Evolutionary conservation across 371 early-diverging fungal species (phyloP).

Genomic region (Massospora cicadina): DNA sequence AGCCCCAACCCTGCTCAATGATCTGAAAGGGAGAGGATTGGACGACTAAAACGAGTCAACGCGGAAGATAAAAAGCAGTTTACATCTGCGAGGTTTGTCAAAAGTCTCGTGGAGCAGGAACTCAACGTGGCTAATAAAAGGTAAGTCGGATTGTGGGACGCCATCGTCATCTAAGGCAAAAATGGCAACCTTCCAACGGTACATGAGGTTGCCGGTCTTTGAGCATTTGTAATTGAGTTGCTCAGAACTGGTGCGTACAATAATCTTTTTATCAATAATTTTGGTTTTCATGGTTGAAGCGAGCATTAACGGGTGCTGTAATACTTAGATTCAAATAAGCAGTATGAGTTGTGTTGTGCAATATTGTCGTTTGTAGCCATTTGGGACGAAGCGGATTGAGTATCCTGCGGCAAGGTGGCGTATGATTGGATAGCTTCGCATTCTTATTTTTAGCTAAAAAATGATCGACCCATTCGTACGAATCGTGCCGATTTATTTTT

Average conservation of each 20-base stretch:
- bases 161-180: neutral
- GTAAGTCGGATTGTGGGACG: neutral
- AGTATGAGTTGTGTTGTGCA: too few species aligned
- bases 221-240: neutral
- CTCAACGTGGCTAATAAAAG: neutral
- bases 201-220: neutral
- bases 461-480: too few species aligned
- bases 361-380: too few species aligned
- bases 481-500: too few species aligned
- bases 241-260: neutral
- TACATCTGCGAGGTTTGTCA: neutral
- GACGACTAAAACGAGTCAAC: slow-evolving; percentile 24
- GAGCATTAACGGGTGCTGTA: too few species aligned
- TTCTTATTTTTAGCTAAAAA: too few species aligned
- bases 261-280: neutral
- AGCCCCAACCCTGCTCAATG: slow-evolving; percentile 49
- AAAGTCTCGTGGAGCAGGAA: neutral
- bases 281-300: too few species aligned
- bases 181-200: neutral
- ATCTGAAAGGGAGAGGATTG: slow-evolving; percentile 31
- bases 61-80: neutral
- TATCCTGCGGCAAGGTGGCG: too few species aligned
- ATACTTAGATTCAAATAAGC: too few species aligned
- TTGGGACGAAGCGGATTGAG: too few species aligned
- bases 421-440: too few species aligned